These are phyloP conservation scores for Diaporthe vexans DNA, from an alignment of 2,329 filamentous ascomycete species.

Conservation along the genomic window DNA sequence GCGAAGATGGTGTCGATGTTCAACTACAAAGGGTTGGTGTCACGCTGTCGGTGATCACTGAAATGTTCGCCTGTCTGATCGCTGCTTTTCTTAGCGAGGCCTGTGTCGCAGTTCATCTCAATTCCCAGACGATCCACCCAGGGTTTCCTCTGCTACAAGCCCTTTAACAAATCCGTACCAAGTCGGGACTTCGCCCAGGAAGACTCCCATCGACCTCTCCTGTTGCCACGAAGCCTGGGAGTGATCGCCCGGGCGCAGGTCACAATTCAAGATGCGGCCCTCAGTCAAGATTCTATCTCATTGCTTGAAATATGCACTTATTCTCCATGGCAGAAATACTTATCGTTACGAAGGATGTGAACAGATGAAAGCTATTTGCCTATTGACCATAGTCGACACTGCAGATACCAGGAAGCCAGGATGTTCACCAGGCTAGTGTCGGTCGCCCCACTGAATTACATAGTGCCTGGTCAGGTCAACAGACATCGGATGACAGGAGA, in stretches of 20 bases:
- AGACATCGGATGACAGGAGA: slow-evolving; percentile 16
- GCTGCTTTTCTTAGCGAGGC: slow-evolving; percentile 34
- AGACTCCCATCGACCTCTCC: neutral
- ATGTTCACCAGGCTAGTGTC: neutral
- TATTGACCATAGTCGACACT: neutral
- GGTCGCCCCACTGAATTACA: neutral
- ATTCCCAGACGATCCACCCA: slow-evolving; percentile 18
- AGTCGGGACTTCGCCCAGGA: slow-evolving; percentile 1
- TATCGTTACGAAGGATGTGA: neutral
- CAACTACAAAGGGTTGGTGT: neutral
- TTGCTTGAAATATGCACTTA: neutral
- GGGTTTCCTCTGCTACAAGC: slow-evolving; percentile 11
- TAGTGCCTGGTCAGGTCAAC: neutral
- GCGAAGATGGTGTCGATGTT: neutral
- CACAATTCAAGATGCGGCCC: neutral
- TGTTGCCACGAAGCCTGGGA: neutral
- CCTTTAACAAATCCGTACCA: slow-evolving; percentile 14
- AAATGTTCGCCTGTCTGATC: slow-evolving; percentile 21
- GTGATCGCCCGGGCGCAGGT: too few species aligned
- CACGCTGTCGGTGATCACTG: slow-evolving; percentile 5
- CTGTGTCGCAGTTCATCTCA: slow-evolving; percentile 37
- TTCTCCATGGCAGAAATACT: neutral
- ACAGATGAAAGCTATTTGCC: too few species aligned
- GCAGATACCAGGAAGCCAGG: neutral
- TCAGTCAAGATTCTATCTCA: neutral